A percentile compares a stretch with the other conserved stretches of the same genome.
Conservation (phyloP, 495 filamentous ascomycete genomes). For the Annulohypoxylon stygium region DNA sequence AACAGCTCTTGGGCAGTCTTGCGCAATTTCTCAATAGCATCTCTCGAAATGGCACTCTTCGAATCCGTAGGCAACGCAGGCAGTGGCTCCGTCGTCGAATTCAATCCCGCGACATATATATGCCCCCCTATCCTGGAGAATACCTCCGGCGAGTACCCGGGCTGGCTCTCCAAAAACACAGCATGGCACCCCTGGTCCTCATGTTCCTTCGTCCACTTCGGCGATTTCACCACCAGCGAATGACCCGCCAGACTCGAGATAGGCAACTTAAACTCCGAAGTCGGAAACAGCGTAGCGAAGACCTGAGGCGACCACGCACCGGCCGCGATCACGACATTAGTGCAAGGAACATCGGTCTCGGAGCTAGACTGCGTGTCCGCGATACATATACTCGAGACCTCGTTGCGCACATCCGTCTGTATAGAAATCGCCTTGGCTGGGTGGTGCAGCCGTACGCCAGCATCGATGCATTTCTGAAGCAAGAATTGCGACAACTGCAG, state of each 20-base stretch:
- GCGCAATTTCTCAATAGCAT: conserved; percentile 65
- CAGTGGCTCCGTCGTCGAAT: conserved; percentile 68
- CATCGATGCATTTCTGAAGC: conserved; percentile 65
- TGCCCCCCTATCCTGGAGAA: conserved; percentile 75
- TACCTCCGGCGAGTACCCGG: conserved; percentile 77
- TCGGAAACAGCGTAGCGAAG: conserved; percentile 73
- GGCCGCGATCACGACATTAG: conserved; percentile 71
- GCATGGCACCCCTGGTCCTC: conserved; percentile 69
- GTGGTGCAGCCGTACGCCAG: conserved; percentile 76
- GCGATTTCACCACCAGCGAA: conserved; percentile 74
- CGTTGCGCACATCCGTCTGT: conserved; percentile 58
- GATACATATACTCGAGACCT: conserved; percentile 64
- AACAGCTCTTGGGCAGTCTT: conserved; percentile 69
- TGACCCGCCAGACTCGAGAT: conserved; percentile 77
- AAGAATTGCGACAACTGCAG: conserved; percentile 73
- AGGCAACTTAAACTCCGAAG: conserved; percentile 62
- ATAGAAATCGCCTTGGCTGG: conserved; percentile 69
- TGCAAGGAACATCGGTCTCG: conserved; percentile 68
- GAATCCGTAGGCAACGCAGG: conserved; percentile 66
- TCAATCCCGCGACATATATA: conserved; percentile 82
- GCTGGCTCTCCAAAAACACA: conserved; percentile 71
- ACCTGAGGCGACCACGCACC: conserved; percentile 78
- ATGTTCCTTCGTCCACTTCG: conserved; percentile 62
- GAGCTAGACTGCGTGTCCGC: conserved; percentile 58
- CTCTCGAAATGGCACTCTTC: conserved; percentile 52